Base-by-base conservation (phyloP, 208 protist genomes). In the Wallacemonas sp. region DNA sequence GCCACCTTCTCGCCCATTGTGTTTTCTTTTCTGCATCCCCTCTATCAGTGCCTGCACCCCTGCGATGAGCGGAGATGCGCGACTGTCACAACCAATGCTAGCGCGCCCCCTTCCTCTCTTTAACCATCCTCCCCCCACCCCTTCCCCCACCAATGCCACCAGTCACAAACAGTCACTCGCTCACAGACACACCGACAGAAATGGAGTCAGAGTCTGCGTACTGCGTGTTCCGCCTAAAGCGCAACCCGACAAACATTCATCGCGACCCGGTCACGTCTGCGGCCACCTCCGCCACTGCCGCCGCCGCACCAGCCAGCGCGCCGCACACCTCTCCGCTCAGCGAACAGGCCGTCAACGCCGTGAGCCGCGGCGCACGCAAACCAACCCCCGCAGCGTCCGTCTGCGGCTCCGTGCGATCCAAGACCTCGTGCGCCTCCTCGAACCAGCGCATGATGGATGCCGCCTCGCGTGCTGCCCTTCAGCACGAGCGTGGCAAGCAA, bases 161-260 rank as follows among this genome's bases (percentile, higher is more conserved):
- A n/a, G n/a, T n/a, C n/a, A n/a, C n/a, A n/a, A n/a, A n/a, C n/a
- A n/a, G n/a, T n/a, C n/a, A n/a, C n/a, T n/a, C n/a, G n/a, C n/a
- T n/a, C n/a, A n/a, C 36, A 41, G 14, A 41, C 36, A 41, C 6
- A 41, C 36, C 6, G 14, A 41, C 36, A 41, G 14, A 41, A 41
- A 58, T 58, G 52, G 16, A 24, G 5, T 4, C 27, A n/a, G 60
- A 47, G 16, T 24, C 27, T 5, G 12, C 1, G 19, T 75, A 52
- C 36, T 61, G 67, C 27, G 61, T 72, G n/a, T 80, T 72, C 48
- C 65, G 74, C 27, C 30, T 80, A 6, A 56, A 66, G 54, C 56
- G 48, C 12, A 80, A 75, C 32, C 74, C 74, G 3, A 72, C 69
- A 44, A 27, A 61, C 33, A 27, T 72, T 69, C 36, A 66, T 55